Percentiles rank a stretch among this genome's conserved stretches.
Evolutionary conservation across 1,284 basidiomycete species (phyloP).

Genomic region (Fomitopsis palustris): DNA sequence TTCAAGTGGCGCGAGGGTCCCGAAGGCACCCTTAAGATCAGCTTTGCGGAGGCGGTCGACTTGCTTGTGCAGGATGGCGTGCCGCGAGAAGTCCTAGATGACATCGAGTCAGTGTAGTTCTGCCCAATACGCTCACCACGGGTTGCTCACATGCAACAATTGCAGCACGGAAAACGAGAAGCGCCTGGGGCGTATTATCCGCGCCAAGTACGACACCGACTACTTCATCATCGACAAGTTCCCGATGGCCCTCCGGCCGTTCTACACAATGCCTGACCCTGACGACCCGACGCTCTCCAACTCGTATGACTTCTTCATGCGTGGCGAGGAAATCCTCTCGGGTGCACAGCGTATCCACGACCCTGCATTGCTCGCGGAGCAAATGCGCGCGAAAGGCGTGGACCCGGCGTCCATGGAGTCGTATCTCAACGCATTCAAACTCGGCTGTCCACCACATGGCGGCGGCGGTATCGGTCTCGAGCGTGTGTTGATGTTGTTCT

Average conservation of each 20-base stretch:
- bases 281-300: slow-evolving; percentile 89
- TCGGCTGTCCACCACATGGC: slow-evolving; percentile 90
- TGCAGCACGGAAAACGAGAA: slow-evolving; percentile 89
- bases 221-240: slow-evolving; percentile 99
- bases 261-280: slow-evolving; percentile 98
- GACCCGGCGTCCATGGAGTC: slow-evolving; percentile 85
- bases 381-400: slow-evolving; percentile 82
- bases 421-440: slow-evolving; percentile 92
- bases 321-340: slow-evolving; percentile 96
- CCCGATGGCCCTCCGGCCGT: slow-evolving; percentile 89
- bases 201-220: slow-evolving; percentile 93
- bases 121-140: neutral
- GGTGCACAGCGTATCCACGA: slow-evolving; percentile 98
- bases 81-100: slow-evolving; percentile 70
- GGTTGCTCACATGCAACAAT: slow-evolving; percentile 1
- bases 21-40: slow-evolving; percentile 78
- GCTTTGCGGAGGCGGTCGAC: slow-evolving; percentile 86
- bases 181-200: slow-evolving; percentile 84
- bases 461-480: slow-evolving; percentile 89
- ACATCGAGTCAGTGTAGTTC: slow-evolving; percentile 68
- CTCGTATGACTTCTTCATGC: slow-evolving; percentile 99
- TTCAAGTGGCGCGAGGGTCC: slow-evolving; percentile 85
- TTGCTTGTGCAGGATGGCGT: slow-evolving; percentile 85
- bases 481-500: slow-evolving; percentile 93
- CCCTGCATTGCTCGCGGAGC: slow-evolving; percentile 74